Evolutionary conservation across 495 filamentous ascomycete genomes (phyloP), one percentile per base, ranked within the genome.

Genomic region (Tuber microsphaerosporum): DNA sequence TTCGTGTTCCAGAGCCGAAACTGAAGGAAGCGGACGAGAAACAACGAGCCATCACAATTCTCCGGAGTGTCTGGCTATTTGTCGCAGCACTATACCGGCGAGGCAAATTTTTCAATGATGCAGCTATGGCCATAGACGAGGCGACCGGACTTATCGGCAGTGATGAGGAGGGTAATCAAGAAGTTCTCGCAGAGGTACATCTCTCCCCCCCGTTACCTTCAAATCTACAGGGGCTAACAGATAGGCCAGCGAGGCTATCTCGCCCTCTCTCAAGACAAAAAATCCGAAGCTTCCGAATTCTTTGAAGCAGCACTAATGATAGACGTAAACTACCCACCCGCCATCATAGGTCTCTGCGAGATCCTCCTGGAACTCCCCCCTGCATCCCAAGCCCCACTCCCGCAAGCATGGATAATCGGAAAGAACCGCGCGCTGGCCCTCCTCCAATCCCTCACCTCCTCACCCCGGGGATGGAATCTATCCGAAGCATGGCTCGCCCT

Each of bases 401-500:
- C 75, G 20, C 76, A 73, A 46, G 43, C 73, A 37, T 75, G 73
- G 48, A 14, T 69, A 42, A 65, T 75, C 69, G 92, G 93, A 42
- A 88, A 93, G 48, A 93, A 97, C 81, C 88, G 96, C 31, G 95
- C 96, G 1, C 93, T 92, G 81, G 90, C 89, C 19, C 87, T 98
- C 68, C 88, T 99, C 0, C 91, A 90, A 12, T 87, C 88, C 2
- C 86, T 98, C 73, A 97, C 93, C 2, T 94, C 92, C 84, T 87
- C 92, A 4, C 93, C 94, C n/a, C 86, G 85, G 42, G 94, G 93
- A 8, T 98, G 96, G 96, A 93, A 97, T 83, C 88, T 90, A 80
- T 89, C 90, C n/a, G 95, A 97, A 82, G 95, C 94, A 31, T 99
- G 95, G 95, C 93, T 91, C 80, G 89, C 90, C 16, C 88, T 99